Conservation (phyloP, 495 filamentous ascomycete genomes). For the Penicillium lagena region DNA sequence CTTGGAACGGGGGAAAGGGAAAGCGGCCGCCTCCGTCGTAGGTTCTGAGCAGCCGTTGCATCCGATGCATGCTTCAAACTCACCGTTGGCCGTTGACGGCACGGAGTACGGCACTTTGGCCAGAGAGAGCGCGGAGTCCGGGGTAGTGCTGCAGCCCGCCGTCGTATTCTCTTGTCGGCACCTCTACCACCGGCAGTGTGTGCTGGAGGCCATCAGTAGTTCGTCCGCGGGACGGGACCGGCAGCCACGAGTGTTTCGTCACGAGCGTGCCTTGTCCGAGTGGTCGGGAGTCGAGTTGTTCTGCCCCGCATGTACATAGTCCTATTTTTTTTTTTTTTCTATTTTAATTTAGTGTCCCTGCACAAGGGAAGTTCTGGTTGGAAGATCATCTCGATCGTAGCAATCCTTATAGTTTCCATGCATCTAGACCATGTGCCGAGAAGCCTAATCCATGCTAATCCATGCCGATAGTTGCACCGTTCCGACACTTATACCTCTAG, state of each 20-base stretch:
- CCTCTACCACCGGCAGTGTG: constrained; percentile 45
- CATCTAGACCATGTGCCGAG: too few species aligned
- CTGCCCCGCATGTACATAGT: constrained; percentile 36
- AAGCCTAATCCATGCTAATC: too few species aligned
- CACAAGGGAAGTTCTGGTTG: constrained; percentile 1
- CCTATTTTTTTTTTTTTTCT: constrained; percentile 14
- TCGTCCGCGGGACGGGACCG: constrained; percentile 3
- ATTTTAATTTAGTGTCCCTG: constrained; percentile 1
- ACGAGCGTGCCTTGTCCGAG: constrained; percentile 16
- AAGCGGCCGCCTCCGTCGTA: constrained; percentile 21
- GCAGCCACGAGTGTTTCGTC: constrained; percentile 1
- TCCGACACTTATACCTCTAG: too few species aligned
- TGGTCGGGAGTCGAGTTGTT: constrained; percentile 29
- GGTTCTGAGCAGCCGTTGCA: constrained; percentile 11
- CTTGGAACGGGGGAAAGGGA: constrained; percentile 34
- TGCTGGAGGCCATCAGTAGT: constrained; percentile 21
- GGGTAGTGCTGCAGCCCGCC: background rate
- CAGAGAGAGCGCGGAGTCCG: constrained; percentile 5
- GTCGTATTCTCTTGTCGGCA: constrained; percentile 49
- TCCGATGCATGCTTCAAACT: constrained; percentile 6
- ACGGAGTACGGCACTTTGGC: constrained; percentile 6
- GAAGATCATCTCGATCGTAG: background rate
- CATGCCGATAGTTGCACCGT: too few species aligned
- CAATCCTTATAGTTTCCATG: background rate
- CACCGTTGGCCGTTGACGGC: too few species aligned